phyloP scores from a whole-genome alignment of 2,329 filamentous ascomycete species.

The Hypoxylon sp. region DNA sequence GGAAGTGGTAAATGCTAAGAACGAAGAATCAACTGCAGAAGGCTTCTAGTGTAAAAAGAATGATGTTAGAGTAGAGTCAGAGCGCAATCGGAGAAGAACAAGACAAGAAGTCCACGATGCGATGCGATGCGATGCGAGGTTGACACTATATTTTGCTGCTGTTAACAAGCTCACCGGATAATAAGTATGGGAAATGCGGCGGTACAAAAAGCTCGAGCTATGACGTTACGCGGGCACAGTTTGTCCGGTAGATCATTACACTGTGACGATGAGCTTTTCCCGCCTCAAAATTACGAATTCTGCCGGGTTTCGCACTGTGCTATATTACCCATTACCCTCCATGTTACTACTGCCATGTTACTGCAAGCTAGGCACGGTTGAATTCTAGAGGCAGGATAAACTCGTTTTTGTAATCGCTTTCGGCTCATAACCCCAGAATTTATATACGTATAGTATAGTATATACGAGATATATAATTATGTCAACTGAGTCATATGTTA shows the following conservation, averaged over 20 bases:
- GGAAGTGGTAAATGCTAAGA: too few species aligned
- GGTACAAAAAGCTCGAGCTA: background rate
- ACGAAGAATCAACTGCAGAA: too few species aligned
- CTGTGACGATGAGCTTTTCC: background rate
- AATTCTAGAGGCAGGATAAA: background rate
- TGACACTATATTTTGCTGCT: background rate
- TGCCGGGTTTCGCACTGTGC: background rate
- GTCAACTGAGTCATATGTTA: background rate
- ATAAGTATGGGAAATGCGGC: slow-evolving; percentile 3
- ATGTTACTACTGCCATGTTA: background rate
- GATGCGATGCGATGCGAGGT: background rate
- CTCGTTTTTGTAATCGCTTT: background rate
- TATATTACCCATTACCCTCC: slow-evolving; percentile 4
- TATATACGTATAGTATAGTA: background rate
- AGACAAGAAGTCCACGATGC: background rate
- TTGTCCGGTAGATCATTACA: background rate
- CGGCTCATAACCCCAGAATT: background rate
- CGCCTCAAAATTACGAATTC: background rate
- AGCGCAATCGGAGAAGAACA: background rate
- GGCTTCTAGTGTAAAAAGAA: too few species aligned
- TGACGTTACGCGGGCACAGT: background rate
- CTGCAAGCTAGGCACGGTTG: background rate
- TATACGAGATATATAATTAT: background rate
- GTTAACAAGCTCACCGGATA: slow-evolving; percentile 1
- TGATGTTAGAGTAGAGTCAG: background rate